These are phyloP conservation scores for Pholiota adiposa DNA, from an alignment of 1,284 basidiomycete genomes.

Conservation along the genomic window DNA sequence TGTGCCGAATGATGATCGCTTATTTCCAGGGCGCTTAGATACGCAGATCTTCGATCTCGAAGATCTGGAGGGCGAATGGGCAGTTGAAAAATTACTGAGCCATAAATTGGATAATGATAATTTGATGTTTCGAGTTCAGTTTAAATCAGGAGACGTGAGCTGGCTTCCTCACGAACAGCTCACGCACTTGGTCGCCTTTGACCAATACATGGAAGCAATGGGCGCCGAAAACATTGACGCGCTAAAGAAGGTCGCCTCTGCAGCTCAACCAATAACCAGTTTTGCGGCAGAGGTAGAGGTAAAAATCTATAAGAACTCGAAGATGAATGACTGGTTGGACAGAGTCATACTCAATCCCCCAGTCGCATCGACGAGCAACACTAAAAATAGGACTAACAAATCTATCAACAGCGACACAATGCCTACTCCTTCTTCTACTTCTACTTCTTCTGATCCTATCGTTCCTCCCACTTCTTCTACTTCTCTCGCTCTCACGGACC, in stretches of 20 bases:
- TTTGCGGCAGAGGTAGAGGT: background rate
- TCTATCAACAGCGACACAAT: background rate
- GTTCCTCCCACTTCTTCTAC: background rate
- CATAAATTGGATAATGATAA: slow-evolving; percentile 14
- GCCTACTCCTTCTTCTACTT: background rate
- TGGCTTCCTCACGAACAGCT: slow-evolving; percentile 27
- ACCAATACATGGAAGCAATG: slow-evolving; percentile 21
- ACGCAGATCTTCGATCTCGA: slow-evolving; percentile 20
- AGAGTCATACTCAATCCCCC: background rate
- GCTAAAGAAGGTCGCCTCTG: background rate
- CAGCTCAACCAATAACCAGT: background rate
- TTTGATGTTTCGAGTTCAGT: slow-evolving; percentile 22
- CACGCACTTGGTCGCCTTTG: slow-evolving; percentile 12
- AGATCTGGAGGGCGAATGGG: slow-evolving; percentile 21
- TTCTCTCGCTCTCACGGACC: background rate
- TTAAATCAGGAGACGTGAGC: slow-evolving; percentile 25
- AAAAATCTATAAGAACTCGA: background rate
- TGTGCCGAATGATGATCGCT: slow-evolving; percentile 26
- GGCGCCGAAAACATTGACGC: slow-evolving; percentile 6
- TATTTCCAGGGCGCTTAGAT: slow-evolving; percentile 27
- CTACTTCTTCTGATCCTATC: background rate
- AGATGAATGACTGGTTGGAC: background rate
- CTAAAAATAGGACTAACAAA: too few species aligned
- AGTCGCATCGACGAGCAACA: background rate
- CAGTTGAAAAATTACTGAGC: slow-evolving; percentile 16